These are phyloP conservation scores for Chernovozyma sophiae-reginae DNA, from an alignment of 1,139 yeast species.

Conservation along the genomic window DNA sequence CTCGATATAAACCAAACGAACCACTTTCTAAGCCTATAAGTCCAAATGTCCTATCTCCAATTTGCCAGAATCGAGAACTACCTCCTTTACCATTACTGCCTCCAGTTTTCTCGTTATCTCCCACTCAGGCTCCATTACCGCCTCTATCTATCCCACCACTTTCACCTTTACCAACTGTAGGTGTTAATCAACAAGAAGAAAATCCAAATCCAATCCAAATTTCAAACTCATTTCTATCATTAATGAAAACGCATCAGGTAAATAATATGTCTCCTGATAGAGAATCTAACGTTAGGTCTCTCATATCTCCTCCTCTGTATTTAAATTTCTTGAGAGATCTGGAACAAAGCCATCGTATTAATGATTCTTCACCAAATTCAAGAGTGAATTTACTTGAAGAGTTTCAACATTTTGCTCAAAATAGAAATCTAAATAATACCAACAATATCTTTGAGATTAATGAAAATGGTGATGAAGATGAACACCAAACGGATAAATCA, in stretches of 20 bases:
- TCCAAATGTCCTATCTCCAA: too few species aligned
- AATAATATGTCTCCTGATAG: not conserved
- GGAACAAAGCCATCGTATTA: not conserved
- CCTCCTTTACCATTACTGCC: constrained; percentile 1
- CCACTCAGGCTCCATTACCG: too few species aligned
- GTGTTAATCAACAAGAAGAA: too few species aligned
- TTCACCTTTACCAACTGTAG: too few species aligned
- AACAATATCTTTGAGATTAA: not conserved
- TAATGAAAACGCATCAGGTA: not conserved
- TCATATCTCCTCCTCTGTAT: not conserved
- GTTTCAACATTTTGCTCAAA: constrained; percentile 1
- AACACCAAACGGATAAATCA: too few species aligned
- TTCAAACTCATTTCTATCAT: not conserved
- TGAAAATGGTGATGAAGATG: constrained; percentile 1
- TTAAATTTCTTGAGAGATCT: constrained; percentile 6
- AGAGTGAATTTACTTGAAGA: not conserved
- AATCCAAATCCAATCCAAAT: not conserved
- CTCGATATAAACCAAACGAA: too few species aligned
- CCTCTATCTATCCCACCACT: too few species aligned
- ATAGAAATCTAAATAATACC: too few species aligned
- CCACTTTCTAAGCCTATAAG: too few species aligned
- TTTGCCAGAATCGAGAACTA: not conserved
- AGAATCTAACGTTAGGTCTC: not conserved
- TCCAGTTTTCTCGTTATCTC: not conserved
- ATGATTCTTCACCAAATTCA: not conserved